Percentiles rank a stretch among this genome's conserved stretches.
phyloP scores from a whole-genome alignment of 75 land plant species.

The Gnetum montanum region DNA sequence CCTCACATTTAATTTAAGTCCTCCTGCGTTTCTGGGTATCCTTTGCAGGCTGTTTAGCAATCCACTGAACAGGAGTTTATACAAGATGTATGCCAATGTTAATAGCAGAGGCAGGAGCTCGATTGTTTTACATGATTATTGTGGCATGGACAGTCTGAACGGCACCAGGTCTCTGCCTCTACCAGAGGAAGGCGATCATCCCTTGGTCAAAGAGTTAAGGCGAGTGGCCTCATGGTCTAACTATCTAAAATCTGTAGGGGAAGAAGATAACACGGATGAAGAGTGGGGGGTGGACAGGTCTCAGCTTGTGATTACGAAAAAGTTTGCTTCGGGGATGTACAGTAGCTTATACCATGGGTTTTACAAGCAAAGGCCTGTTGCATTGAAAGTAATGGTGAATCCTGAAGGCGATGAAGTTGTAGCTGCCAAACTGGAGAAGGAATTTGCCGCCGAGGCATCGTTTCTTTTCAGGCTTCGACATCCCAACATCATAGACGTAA shows the following conservation, averaged over 20 bases:
- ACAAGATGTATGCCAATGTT: too few relatives aligned
- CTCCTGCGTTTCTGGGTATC: too few relatives aligned
- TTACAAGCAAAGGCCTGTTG: conserved; percentile 80
- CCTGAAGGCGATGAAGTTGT: conserved; percentile 61
- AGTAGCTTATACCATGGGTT: conserved; percentile 85
- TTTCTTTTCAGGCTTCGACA: conserved; percentile 65
- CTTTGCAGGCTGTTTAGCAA: too few relatives aligned
- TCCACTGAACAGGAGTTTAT: too few relatives aligned
- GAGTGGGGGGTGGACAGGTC: conserved; percentile 82
- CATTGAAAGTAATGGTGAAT: conserved; percentile 78
- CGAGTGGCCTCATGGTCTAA: conserved; percentile 78
- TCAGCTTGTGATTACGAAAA: conserved; percentile 71
- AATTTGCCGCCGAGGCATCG: conserved; percentile 77
- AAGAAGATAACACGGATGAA: conserved; percentile 40
- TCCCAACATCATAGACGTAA: conserved; percentile 79
- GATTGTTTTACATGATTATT: too few relatives aligned
- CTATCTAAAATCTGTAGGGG: conserved; percentile 53
- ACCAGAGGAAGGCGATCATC: neutral
- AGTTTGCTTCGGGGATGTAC: conserved; percentile 79
- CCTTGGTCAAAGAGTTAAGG: conserved; percentile 18
- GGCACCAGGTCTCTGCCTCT: conserved; percentile 6
- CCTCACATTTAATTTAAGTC: too few relatives aligned
- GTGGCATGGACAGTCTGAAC: conserved; percentile 1
- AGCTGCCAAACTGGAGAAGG: conserved; percentile 55
- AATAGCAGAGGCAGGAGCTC: too few relatives aligned